phyloP scores from a whole-genome alignment of 176 grass and related monocot species.

The Paspalum notatum region DNA sequence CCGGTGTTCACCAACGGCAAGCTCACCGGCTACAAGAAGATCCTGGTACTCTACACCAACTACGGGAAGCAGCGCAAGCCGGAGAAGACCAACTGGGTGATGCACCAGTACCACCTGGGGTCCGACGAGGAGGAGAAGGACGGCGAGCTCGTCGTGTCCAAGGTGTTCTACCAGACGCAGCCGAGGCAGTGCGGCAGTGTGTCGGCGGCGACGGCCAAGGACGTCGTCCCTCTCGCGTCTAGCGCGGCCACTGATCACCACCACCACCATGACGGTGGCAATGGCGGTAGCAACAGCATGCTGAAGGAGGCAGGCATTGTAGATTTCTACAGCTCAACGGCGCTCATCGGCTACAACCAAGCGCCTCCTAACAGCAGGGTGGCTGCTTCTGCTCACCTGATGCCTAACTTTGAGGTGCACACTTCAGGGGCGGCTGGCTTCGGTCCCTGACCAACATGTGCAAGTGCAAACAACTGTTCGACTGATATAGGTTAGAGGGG shows the following conservation, averaged over 20 bases:
- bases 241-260: constrained; percentile 14
- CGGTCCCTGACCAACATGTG: constrained; percentile 58
- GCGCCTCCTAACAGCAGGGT: constrained; percentile 53
- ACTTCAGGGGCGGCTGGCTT: constrained; percentile 60
- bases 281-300: constrained; percentile 32
- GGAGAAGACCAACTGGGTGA: constrained; percentile 99
- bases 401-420: constrained; percentile 87
- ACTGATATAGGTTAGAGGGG: constrained; percentile 55
- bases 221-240: constrained; percentile 21
- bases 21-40: constrained; percentile 93
- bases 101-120: constrained; percentile 98
- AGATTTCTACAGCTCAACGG: constrained; percentile 65
- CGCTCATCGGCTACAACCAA: constrained; percentile 74
- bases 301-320: constrained; percentile 72
- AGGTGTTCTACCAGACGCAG: constrained; percentile 98
- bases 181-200: constrained; percentile 79
- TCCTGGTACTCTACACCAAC: constrained; percentile 98
- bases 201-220: constrained; percentile 29
- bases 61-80: constrained; percentile 99
- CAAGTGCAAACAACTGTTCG: constrained; percentile 35
- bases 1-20: constrained; percentile 64
- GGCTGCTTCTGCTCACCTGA: constrained; percentile 56
- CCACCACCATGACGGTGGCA: constrained; percentile 30
- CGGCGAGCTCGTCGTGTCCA: constrained; percentile 96
- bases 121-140: constrained; percentile 98